phyloP scores from a whole-genome alignment of 129 eudicot species.

The Smallanthus sonchifolius region DNA sequence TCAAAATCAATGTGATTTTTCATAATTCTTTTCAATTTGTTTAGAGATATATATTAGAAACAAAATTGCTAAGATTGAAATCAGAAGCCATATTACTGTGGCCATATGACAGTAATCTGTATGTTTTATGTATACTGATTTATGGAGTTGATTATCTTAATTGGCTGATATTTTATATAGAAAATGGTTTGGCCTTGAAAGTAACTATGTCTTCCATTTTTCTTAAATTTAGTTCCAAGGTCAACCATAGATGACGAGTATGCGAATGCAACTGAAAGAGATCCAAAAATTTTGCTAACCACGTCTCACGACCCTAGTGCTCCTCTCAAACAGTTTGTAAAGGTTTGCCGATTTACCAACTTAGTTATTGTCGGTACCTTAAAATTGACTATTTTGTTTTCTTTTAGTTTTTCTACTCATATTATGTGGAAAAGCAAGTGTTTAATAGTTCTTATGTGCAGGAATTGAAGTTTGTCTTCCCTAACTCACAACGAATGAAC shows the following conservation, averaged over 20 bases:
- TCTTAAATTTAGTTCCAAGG: slow-evolving; percentile 63
- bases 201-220: background rate
- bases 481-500: slow-evolving; percentile 84
- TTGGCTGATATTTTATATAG: no score
- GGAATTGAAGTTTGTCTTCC: slow-evolving; percentile 89
- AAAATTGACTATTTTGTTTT: background rate
- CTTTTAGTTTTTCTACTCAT: background rate
- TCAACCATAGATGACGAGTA: slow-evolving; percentile 90
- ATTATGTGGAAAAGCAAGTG: background rate
- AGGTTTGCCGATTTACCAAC: no score
- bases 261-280: slow-evolving; percentile 71
- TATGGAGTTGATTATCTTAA: no score
- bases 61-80: no score
- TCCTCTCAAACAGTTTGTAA: slow-evolving; percentile 83
- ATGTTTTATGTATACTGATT: no score
- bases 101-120: no score
- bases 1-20: no score
- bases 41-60: no score
- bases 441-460: slow-evolving; percentile 27
- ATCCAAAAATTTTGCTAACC: slow-evolving; percentile 85
- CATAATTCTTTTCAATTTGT: no score
- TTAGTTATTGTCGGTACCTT: no score
- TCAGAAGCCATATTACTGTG: no score
- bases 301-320: slow-evolving; percentile 94
- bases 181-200: no score